Evolutionary conservation across 163 green algal species (phyloP).

Genomic region (Chlorella variabilis): DNA sequence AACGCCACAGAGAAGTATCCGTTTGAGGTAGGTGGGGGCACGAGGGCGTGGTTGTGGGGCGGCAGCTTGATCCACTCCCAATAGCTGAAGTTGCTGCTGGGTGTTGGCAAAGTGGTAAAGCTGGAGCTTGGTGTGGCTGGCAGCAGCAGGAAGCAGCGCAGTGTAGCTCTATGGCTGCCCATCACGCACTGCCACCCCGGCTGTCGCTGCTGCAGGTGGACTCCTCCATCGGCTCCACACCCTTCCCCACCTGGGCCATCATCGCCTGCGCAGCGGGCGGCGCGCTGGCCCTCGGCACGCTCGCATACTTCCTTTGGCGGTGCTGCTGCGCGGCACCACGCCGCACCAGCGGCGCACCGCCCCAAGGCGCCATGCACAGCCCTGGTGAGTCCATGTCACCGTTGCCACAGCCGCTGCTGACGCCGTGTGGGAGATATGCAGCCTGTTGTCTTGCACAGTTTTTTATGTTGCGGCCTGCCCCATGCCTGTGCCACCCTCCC

Average conservation of each 20-base stretch:
- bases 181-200: not conserved
- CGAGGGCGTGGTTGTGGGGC: no score
- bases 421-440: not conserved
- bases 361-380: not conserved
- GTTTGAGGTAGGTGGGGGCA: slow-evolving; percentile 12
- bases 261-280: not conserved
- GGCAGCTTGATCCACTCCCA: no score
- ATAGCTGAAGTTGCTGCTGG: no score
- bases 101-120: no score
- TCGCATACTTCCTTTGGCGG: slow-evolving; percentile 18
- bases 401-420: no score
- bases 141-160: no score
- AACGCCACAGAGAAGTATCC: slow-evolving; percentile 22
- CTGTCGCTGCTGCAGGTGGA: slow-evolving; percentile 3
- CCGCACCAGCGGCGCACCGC: not conserved
- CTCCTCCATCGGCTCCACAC: not conserved
- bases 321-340: slow-evolving; percentile 10
- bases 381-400: not conserved
- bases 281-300: not conserved
- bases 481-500: no score
- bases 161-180: not conserved
- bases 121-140: not conserved
- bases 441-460: not conserved
- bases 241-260: slow-evolving; percentile 25
- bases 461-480: no score